A percentile compares a stretch with the other conserved stretches of the same genome.
Evolutionary conservation across 352 stramenopile genomes (phyloP).

Genomic region (Globisporangium apiculatum): DNA sequence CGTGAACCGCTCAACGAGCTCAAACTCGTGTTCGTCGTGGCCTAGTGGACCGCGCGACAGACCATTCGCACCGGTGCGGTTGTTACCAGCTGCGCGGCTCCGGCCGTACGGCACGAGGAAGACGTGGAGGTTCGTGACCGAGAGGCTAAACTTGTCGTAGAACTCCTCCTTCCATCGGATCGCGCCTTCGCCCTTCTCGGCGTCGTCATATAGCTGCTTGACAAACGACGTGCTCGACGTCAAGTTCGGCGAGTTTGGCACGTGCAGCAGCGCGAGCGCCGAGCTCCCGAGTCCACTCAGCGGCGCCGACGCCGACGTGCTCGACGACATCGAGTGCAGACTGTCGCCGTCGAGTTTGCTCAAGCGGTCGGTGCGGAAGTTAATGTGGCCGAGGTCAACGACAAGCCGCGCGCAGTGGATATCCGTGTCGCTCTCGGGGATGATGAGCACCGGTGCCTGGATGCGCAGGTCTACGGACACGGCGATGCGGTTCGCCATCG

Average conservation of each 20-base stretch:
- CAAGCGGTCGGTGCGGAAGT: conserved; percentile 74
- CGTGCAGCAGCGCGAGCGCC: conserved; percentile 35
- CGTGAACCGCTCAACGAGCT: conserved; percentile 79
- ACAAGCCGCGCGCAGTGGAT: conserved; percentile 72
- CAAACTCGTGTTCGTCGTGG: conserved; percentile 56
- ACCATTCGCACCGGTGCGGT: neutral
- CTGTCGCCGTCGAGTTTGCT: conserved; percentile 68
- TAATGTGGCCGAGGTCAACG: conserved; percentile 79
- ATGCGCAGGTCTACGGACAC: conserved; percentile 75
- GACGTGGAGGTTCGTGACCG: conserved; percentile 78
- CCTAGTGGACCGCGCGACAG: conserved; percentile 17
- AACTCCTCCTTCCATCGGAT: conserved; percentile 89
- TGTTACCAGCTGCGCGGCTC: neutral
- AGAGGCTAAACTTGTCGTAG: conserved; percentile 87
- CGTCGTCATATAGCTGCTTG: conserved; percentile 83
- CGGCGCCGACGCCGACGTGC: conserved; percentile 16
- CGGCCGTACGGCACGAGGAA: conserved; percentile 73
- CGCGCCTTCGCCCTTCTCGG: conserved; percentile 70
- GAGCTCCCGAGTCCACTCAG: conserved; percentile 21
- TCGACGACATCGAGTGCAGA: conserved; percentile 23
- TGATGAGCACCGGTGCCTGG: conserved; percentile 82
- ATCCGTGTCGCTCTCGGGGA: conserved; percentile 76
- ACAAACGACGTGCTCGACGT: conserved; percentile 68
- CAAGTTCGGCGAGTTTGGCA: conserved; percentile 33
- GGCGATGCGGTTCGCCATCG: conserved; percentile 82